Evolutionary conservation across 2,329 filamentous ascomycete genomes (phyloP).

Genomic region (Blumeriella jaapii): DNA sequence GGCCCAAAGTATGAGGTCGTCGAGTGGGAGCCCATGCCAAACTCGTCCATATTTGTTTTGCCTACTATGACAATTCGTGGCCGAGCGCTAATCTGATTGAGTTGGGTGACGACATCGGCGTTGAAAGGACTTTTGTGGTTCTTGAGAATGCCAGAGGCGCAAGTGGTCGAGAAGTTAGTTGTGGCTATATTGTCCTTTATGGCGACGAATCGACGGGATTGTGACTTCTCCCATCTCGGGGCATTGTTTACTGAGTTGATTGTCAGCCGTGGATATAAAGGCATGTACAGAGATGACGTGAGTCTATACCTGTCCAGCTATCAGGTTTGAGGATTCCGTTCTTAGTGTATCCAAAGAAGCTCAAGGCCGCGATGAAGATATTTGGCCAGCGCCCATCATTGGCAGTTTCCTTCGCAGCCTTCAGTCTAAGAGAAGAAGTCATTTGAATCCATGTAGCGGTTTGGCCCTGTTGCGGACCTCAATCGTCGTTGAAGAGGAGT

Average conservation of each 20-base stretch:
- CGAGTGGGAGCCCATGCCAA: conserved; percentile 86
- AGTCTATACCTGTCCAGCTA: not conserved
- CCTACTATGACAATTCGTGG: conserved; percentile 38
- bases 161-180: conserved; percentile 59
- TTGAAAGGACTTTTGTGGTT: conserved; percentile 66
- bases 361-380: too few relatives aligned
- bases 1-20: conserved; percentile 55
- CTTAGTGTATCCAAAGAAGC: too few relatives aligned
- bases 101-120: conserved; percentile 64
- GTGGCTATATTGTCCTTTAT: conserved; percentile 74
- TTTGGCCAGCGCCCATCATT: not conserved
- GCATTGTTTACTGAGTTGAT: too few relatives aligned
- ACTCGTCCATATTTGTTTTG: conserved; percentile 92
- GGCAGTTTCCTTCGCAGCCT: not conserved
- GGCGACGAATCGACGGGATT: conserved; percentile 23
- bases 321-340: not conserved
- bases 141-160: conserved; percentile 65
- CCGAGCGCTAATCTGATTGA: conserved; percentile 48
- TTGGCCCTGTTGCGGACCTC: too few relatives aligned
- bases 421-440: not conserved
- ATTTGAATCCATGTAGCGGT: not conserved
- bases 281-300: too few relatives aligned
- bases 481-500: too few relatives aligned
- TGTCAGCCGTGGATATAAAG: not conserved
- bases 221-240: too few relatives aligned